These are phyloP conservation scores for Pyricularia sp. DNA, from an alignment of 2,329 filamentous ascomycete species.

Conservation along the genomic window DNA sequence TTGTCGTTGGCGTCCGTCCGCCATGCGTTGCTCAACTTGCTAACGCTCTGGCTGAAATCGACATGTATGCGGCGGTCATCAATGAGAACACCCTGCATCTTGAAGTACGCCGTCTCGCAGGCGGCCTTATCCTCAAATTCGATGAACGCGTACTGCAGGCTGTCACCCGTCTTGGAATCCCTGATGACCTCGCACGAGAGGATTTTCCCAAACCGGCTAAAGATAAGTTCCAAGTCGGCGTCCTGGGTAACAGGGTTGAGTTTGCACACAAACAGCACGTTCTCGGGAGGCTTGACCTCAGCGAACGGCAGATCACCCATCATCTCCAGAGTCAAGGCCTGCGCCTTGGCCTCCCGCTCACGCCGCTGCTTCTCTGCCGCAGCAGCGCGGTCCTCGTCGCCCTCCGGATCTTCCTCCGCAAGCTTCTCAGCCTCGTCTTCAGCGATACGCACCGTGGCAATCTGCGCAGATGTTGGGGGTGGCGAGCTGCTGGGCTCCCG, in stretches of 20 bases:
- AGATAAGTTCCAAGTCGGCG: conserved; percentile 88
- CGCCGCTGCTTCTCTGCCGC: conserved; percentile 66
- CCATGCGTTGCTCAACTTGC: conserved; percentile 81
- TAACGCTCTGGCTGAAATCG: conserved; percentile 92
- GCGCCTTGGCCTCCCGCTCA: conserved; percentile 82
- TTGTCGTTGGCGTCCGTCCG: conserved; percentile 74
- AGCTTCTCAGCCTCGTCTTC: conserved; percentile 69
- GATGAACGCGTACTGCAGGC: conserved; percentile 93
- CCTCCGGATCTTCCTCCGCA: conserved; percentile 42
- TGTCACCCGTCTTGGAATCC: conserved; percentile 87
- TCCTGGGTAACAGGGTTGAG: conserved; percentile 93
- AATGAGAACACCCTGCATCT: conserved; percentile 96
- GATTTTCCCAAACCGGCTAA: conserved; percentile 91
- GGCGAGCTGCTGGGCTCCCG: conserved; percentile 70
- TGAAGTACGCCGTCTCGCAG: conserved; percentile 92
- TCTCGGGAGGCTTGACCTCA: conserved; percentile 93
- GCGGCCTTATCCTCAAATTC: conserved; percentile 88
- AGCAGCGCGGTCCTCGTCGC: conserved; percentile 54
- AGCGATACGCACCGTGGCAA: conserved; percentile 82
- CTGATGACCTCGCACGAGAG: conserved; percentile 92
- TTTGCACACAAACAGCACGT: conserved; percentile 96
- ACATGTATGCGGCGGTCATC: conserved; percentile 97
- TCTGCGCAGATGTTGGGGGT: conserved; percentile 67
- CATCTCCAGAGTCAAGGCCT: conserved; percentile 92
- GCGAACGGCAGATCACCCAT: conserved; percentile 95